These are phyloP conservation scores for Boletus huronensis DNA, from an alignment of 768 basidiomycete species.

Conservation along the genomic window DNA sequence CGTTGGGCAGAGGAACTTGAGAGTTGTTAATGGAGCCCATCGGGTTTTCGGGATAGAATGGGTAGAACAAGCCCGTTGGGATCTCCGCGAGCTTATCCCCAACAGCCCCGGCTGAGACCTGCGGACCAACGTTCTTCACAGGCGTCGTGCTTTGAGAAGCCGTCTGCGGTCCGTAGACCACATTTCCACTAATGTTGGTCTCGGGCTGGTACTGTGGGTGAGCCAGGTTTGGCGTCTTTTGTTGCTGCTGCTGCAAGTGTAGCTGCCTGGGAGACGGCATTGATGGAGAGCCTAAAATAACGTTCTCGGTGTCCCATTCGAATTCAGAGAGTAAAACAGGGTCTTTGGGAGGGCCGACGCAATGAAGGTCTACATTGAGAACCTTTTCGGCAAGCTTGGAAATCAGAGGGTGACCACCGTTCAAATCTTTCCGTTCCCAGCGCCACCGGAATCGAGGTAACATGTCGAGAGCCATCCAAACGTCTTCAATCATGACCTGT, in stretches of 20 bases:
- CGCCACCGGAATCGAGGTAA: constrained; percentile 88
- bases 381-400: constrained; percentile 79
- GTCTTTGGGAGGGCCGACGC: constrained; percentile 41
- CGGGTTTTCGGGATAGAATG: constrained; percentile 64
- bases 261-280: constrained; percentile 24
- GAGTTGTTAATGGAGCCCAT: constrained; percentile 22
- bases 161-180: constrained; percentile 29
- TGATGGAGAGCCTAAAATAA: constrained; percentile 26
- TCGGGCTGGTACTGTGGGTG: constrained; percentile 35
- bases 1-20: constrained; percentile 18
- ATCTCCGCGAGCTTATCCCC: constrained; percentile 55
- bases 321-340: constrained; percentile 41
- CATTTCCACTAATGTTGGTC: constrained; percentile 13
- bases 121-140: constrained; percentile 21
- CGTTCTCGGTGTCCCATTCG: constrained; percentile 44
- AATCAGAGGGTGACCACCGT: constrained; percentile 80
- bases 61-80: constrained; percentile 69
- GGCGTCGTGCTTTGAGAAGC: constrained; percentile 30
- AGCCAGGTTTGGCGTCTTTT: constrained; percentile 36
- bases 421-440: constrained; percentile 82
- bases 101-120: constrained; percentile 22
- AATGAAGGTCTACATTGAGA: constrained; percentile 68
- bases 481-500: constrained; percentile 70
- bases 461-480: constrained; percentile 86
- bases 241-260: constrained; percentile 32